Percentiles rank a stretch among this genome's conserved stretches.
These are phyloP conservation scores for Laburnicola sp. DNA, from an alignment of 2,329 filamentous ascomycete genomes.

Conservation along the genomic window DNA sequence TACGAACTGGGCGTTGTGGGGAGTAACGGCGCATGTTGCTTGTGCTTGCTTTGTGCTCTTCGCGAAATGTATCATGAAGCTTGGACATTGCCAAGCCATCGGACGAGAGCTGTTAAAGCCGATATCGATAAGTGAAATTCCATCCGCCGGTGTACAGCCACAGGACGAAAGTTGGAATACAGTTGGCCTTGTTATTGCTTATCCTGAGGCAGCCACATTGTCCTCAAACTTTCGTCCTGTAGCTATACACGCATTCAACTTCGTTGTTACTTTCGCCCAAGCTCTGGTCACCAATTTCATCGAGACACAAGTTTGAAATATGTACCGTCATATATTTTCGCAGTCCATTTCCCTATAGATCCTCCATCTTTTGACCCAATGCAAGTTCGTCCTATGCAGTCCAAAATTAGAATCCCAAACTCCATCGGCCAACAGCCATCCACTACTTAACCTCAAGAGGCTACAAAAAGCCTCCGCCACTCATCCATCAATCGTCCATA, in stretches of 20 bases:
- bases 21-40: constrained; percentile 8
- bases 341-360: too few relatives aligned
- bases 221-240: too few relatives aligned
- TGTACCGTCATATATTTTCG: too few relatives aligned
- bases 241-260: too few relatives aligned
- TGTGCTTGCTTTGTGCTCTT: constrained; percentile 11
- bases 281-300: too few relatives aligned
- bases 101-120: neutral
- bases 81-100: constrained; percentile 2
- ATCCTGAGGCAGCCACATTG: too few relatives aligned
- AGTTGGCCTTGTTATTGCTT: too few relatives aligned
- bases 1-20: constrained; percentile 14
- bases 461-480: neutral
- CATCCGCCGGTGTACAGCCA: too few relatives aligned
- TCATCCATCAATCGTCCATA: neutral
- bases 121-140: neutral
- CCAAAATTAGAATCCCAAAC: neutral
- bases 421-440: neutral
- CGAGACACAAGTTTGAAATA: too few relatives aligned
- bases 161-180: too few relatives aligned
- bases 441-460: neutral
- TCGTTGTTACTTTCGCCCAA: too few relatives aligned
- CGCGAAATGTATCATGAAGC: constrained; percentile 2
- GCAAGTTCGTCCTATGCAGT: neutral
- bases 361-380: neutral